A percentile compares a stretch with the other conserved stretches of the same genome.
Conservation (phyloP, 139 green algal genomes). For the Yamagishiella unicocca region DNA sequence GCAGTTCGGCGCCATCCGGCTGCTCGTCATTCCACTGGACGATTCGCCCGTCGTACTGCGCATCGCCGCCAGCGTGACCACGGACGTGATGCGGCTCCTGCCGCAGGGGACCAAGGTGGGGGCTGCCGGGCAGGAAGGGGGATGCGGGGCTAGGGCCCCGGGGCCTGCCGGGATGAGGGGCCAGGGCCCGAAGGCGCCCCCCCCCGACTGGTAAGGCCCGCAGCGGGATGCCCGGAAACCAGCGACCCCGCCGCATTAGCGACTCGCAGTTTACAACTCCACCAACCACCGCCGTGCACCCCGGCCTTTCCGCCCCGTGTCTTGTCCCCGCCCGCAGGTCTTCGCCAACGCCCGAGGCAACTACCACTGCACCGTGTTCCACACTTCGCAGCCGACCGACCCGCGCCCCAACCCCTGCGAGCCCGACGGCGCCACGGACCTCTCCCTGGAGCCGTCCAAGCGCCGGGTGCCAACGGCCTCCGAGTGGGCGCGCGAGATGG, state of each 20-base stretch:
- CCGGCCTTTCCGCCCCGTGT: too few relatives aligned
- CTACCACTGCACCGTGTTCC: conserved; percentile 58
- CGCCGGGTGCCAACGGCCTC: not conserved
- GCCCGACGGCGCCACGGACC: conserved; percentile 35
- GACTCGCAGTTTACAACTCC: too few relatives aligned
- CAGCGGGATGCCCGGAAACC: too few relatives aligned
- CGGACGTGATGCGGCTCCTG: conserved; percentile 41
- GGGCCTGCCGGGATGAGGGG: too few relatives aligned
- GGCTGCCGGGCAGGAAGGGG: too few relatives aligned
- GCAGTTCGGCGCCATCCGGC: conserved; percentile 23
- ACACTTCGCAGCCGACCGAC: conserved; percentile 57
- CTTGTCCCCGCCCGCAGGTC: conserved; percentile 22
- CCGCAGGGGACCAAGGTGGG: conserved; percentile 29
- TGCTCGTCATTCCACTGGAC: conserved; percentile 39
- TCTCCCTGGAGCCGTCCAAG: not conserved
- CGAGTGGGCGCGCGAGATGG: conserved; percentile 22
- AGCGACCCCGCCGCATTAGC: too few relatives aligned
- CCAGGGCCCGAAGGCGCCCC: too few relatives aligned
- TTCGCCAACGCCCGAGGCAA: conserved; percentile 51
- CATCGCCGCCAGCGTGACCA: conserved; percentile 21
- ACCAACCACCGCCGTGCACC: too few relatives aligned
- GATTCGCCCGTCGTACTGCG: conserved; percentile 2
- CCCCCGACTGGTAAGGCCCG: too few relatives aligned
- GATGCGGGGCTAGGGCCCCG: too few relatives aligned
- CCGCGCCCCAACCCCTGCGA: conserved; percentile 39